These are phyloP conservation scores for Roridomyces roridus DNA, from an alignment of 768 basidiomycete species.

Conservation along the genomic window DNA sequence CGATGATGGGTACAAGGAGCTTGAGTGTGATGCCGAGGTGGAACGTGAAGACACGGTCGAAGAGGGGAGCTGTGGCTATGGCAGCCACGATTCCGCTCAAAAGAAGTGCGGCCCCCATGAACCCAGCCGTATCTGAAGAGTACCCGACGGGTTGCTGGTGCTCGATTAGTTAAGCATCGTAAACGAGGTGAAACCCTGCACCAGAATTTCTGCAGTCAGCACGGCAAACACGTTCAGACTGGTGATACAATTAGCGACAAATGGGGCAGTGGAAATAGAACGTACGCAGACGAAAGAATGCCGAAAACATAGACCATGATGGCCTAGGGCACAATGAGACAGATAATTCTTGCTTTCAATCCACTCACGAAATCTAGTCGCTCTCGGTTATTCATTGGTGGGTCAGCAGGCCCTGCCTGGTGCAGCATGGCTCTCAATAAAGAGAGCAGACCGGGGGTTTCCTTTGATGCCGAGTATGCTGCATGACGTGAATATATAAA, in stretches of 20 bases:
- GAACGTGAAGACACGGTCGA: constrained; percentile 84
- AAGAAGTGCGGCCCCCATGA: constrained; percentile 72
- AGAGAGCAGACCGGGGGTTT: constrained; percentile 57
- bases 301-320: constrained; percentile 69
- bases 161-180: neutral
- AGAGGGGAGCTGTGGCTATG: constrained; percentile 70
- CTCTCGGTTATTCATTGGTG: constrained; percentile 68
- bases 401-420: constrained; percentile 42
- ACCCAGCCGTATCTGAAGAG: constrained; percentile 64
- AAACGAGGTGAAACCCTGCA: constrained; percentile 37
- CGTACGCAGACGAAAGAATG: constrained; percentile 66
- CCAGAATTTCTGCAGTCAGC: constrained; percentile 72
- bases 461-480: constrained; percentile 75
- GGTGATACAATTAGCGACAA: constrained; percentile 1
- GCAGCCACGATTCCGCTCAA: constrained; percentile 76
- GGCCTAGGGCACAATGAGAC: constrained; percentile 6
- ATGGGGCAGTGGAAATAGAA: constrained; percentile 14
- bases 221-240: constrained; percentile 71
- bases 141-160: constrained; percentile 76
- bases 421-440: constrained; percentile 63
- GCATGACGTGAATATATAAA: constrained; percentile 12
- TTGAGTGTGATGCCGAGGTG: constrained; percentile 68
- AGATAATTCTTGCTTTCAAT: too few relatives aligned
- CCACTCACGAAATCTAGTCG: constrained; percentile 67
- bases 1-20: constrained; percentile 65